Evolutionary conservation across 1,139 yeast genomes (phyloP).

Genomic region (Lodderomyces beijingensis): DNA sequence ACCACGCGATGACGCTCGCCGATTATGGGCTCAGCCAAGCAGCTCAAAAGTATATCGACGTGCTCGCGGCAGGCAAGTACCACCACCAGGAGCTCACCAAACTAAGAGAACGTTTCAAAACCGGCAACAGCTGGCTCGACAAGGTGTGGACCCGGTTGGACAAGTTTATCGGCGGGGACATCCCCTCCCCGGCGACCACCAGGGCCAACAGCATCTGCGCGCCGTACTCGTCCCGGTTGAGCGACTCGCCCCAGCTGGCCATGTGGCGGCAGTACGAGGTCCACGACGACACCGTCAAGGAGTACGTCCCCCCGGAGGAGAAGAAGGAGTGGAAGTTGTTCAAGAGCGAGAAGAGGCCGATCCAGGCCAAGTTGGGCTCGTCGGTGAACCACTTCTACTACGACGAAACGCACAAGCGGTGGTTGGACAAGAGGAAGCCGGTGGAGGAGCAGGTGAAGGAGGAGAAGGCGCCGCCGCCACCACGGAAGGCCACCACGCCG

Average conservation of each 20-base stretch:
- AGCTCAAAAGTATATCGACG: constrained; percentile 59
- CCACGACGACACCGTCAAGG: constrained; percentile 44
- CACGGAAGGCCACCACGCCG: no score
- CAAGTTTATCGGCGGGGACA: constrained; percentile 85
- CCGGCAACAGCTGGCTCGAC: constrained; percentile 74
- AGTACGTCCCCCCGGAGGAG: constrained; percentile 20
- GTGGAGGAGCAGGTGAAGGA: constrained; percentile 64
- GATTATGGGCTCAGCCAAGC: constrained; percentile 57
- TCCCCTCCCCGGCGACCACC: no score
- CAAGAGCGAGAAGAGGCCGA: constrained; percentile 57
- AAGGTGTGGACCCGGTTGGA: constrained; percentile 86
- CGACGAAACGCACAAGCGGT: constrained; percentile 80
- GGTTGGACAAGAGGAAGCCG: constrained; percentile 74
- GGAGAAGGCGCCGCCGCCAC: constrained; percentile 74
- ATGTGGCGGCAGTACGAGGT: constrained; percentile 47
- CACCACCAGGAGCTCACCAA: constrained; percentile 41
- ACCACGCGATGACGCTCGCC: constrained; percentile 62
- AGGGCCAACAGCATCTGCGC: no score
- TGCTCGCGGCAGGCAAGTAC: constrained; percentile 28
- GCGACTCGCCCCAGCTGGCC: constrained; percentile 45
- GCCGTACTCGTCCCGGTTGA: constrained; percentile 33
- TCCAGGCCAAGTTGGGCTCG: constrained; percentile 84
- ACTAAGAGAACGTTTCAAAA: constrained; percentile 44
- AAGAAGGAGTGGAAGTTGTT: constrained; percentile 11
- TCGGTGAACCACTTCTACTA: constrained; percentile 63